Percentiles rank a stretch among this genome's conserved stretches.
phyloP scores from a whole-genome alignment of 805 yeast genomes.

The Starmerella bombi region DNA sequence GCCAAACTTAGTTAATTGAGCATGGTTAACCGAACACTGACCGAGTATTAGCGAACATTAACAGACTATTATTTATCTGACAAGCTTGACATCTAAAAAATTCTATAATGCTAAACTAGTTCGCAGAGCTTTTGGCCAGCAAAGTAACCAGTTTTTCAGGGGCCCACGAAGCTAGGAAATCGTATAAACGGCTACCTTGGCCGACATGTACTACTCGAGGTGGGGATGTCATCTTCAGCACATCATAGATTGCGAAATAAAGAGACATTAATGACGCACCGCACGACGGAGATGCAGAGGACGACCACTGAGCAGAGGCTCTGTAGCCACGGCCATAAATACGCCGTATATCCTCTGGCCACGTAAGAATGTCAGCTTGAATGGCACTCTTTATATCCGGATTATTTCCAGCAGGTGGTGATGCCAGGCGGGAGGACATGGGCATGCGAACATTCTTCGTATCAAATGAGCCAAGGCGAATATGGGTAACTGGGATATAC shows the following conservation, averaged over 20 bases:
- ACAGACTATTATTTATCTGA: too few species aligned
- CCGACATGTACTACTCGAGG: slow-evolving; percentile 27
- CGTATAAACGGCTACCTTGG: slow-evolving; percentile 25
- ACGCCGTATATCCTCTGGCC: slow-evolving; percentile 30
- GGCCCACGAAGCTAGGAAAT: slow-evolving; percentile 19
- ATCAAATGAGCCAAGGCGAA: slow-evolving; percentile 38
- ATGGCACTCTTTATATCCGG: slow-evolving; percentile 16
- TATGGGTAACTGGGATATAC: slow-evolving; percentile 32
- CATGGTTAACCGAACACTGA: too few species aligned
- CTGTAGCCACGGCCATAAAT: slow-evolving; percentile 28
- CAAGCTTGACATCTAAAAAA: too few species aligned
- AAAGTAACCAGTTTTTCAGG: slow-evolving; percentile 24
- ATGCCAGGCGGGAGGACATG: background rate
- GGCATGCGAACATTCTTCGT: slow-evolving; percentile 20
- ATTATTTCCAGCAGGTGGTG: slow-evolving; percentile 7
- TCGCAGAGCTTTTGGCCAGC: background rate
- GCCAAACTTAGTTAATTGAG: too few species aligned
- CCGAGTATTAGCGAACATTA: too few species aligned
- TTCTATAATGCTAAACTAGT: background rate
- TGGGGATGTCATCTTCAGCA: slow-evolving; percentile 22
- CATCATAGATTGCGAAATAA: slow-evolving; percentile 26
- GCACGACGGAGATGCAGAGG: background rate
- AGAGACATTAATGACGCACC: slow-evolving; percentile 22
- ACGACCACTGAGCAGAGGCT: slow-evolving; percentile 21
- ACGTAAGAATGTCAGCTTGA: slow-evolving; percentile 31